These are phyloP conservation scores for Tuber magnatum DNA, from an alignment of 495 filamentous ascomycete species.

Conservation along the genomic window DNA sequence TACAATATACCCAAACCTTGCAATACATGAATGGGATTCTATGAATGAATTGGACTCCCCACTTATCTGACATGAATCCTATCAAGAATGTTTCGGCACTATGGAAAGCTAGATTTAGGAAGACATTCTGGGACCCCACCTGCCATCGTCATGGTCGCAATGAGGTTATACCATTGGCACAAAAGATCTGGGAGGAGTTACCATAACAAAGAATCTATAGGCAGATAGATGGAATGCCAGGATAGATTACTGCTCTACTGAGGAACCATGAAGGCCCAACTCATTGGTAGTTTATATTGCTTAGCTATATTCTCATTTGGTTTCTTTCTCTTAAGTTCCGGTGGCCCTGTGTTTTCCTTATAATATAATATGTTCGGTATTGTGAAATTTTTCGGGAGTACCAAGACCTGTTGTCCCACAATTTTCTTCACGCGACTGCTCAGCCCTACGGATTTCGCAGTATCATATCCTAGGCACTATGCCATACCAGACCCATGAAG, in stretches of 20 bases:
- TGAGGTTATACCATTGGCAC: slow-evolving; percentile 8
- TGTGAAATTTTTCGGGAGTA: not conserved
- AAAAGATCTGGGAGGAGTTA: slow-evolving; percentile 11
- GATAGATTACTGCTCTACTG: too few species aligned
- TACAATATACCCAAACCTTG: not conserved
- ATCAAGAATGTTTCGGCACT: slow-evolving; percentile 12
- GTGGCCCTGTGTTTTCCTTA: not conserved
- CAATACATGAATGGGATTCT: not conserved
- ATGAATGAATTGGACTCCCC: not conserved
- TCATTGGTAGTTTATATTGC: too few species aligned
- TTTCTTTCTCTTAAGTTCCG: too few species aligned
- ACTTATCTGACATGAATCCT: slow-evolving; percentile 10
- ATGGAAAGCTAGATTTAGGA: slow-evolving; percentile 4
- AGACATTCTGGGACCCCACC: not conserved
- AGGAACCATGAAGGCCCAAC: too few species aligned
- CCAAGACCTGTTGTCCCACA: not conserved
- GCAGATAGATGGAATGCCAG: slow-evolving; percentile 18
- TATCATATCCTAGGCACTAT: too few species aligned
- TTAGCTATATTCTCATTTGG: too few species aligned
- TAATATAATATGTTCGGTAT: not conserved
- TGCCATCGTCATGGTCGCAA: not conserved
- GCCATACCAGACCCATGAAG: too few species aligned
- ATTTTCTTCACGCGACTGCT: not conserved
- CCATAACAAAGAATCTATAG: slow-evolving; percentile 10
- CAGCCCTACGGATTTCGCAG: too few species aligned